Evolutionary conservation across 2,329 filamentous ascomycete species (phyloP).

Genomic region (Colletotrichum horii): DNA sequence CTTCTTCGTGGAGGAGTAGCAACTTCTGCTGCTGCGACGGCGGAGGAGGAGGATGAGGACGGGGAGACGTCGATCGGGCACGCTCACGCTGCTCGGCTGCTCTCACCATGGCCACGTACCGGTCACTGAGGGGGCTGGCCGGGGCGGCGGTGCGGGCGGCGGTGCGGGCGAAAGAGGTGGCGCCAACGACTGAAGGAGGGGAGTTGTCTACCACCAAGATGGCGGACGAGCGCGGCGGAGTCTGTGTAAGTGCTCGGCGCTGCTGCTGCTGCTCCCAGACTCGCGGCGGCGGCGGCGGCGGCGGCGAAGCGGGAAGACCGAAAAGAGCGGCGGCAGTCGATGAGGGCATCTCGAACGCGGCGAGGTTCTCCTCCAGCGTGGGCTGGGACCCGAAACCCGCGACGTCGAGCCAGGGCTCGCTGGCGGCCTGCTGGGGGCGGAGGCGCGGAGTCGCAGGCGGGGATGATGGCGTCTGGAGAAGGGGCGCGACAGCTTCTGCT

Average conservation of each 20-base stretch:
- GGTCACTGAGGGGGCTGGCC: not conserved
- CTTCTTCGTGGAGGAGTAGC: not conserved
- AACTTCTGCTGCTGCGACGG: not conserved
- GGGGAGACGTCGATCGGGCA: not conserved
- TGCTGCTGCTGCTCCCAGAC: not conserved
- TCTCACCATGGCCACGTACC: not conserved
- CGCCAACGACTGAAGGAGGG: too few relatives aligned
- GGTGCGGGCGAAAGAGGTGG: too few relatives aligned
- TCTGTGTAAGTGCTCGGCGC: not conserved
- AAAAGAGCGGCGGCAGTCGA: not conserved
- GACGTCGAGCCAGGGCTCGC: not conserved
- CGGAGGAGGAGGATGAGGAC: not conserved
- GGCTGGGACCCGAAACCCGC: not conserved
- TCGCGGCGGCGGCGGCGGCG: not conserved
- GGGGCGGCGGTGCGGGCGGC: not conserved
- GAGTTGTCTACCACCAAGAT: not conserved
- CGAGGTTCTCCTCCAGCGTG: not conserved
- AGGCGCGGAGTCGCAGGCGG: not conserved
- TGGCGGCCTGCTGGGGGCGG: not conserved
- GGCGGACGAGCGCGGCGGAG: not conserved
- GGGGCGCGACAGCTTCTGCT: too few relatives aligned
- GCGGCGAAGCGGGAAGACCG: not conserved
- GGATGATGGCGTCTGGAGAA: not conserved
- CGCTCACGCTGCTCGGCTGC: not conserved
- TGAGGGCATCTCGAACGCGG: not conserved